Evolutionary conservation across 371 early-diverging fungal genomes (phyloP).

Genomic region (Apophysomyces variabilis): DNA sequence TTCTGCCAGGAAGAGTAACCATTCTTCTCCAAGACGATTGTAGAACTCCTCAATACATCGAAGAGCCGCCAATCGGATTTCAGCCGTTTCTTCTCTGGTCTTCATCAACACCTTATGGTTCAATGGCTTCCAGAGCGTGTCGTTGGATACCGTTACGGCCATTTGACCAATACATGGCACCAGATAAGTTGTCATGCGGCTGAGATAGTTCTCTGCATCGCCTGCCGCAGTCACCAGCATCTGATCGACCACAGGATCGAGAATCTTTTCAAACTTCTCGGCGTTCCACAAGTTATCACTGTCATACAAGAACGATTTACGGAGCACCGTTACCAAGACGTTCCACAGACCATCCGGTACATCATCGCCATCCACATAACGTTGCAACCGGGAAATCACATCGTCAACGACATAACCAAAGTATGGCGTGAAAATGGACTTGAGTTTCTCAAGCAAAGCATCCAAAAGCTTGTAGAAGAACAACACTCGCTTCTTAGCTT

Average conservation of each 20-base stretch:
- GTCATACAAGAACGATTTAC: conserved; percentile 76
- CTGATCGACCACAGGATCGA: conserved; percentile 76
- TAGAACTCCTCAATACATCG: conserved; percentile 82
- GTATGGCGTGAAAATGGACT: conserved; percentile 88
- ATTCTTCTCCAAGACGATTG: conserved; percentile 87
- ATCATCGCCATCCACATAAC: conserved; percentile 46
- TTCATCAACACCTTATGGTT: conserved; percentile 81
- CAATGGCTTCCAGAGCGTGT: conserved; percentile 87
- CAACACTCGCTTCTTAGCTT: conserved; percentile 60
- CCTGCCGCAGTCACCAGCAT: conserved; percentile 60
- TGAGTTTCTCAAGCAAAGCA: conserved; percentile 73
- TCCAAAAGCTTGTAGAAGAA: conserved; percentile 85
- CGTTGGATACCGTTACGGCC: conserved; percentile 79
- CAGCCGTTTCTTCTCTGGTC: conserved; percentile 72
- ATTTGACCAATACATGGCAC: conserved; percentile 86
- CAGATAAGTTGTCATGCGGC: conserved; percentile 64
- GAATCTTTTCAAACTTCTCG: conserved; percentile 74
- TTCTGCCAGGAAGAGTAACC: conserved; percentile 90
- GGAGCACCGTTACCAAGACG: conserved; percentile 62
- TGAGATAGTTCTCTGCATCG: conserved; percentile 47
- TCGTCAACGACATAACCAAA: conserved; percentile 78
- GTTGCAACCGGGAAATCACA: conserved; percentile 62
- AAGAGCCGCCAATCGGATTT: conserved; percentile 79
- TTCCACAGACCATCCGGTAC: conserved; percentile 61
- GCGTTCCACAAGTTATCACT: conserved; percentile 75